Evolutionary conservation across 768 basidiomycete genomes (phyloP).

Genomic region (Coprinopsis sp.): DNA sequence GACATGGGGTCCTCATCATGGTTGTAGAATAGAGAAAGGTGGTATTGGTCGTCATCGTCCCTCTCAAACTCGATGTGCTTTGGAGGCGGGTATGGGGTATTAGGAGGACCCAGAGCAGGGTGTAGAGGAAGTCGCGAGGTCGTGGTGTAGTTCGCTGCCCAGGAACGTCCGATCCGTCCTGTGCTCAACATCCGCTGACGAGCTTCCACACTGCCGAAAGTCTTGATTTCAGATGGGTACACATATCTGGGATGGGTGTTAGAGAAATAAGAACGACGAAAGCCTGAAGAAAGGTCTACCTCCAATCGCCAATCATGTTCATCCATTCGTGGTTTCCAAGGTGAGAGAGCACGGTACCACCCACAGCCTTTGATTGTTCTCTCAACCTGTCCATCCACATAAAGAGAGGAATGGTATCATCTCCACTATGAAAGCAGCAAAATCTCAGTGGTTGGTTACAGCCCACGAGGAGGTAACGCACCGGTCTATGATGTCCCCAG

Average conservation of each 20-base stretch:
- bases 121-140: conserved; percentile 80
- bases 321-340: conserved; percentile 97
- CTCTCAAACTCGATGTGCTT: conserved; percentile 19
- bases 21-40: conserved; percentile 17
- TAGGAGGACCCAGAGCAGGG: conserved; percentile 59
- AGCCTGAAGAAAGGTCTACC: conserved; percentile 6
- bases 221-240: conserved; percentile 72
- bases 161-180: conserved; percentile 75
- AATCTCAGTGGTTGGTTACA: neutral
- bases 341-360: conserved; percentile 71
- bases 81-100: conserved; percentile 56
- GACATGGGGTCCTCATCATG: conserved; percentile 48
- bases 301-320: conserved; percentile 67
- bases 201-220: conserved; percentile 66
- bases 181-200: conserved; percentile 72
- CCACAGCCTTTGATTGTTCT: conserved; percentile 59
- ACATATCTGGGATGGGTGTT: conserved; percentile 66
- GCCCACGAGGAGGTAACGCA: conserved; percentile 24
- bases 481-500: conserved; percentile 95
- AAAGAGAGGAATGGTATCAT: conserved; percentile 86
- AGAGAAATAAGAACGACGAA: neutral
- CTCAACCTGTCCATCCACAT: conserved; percentile 80
- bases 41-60: conserved; percentile 21
- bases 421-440: conserved; percentile 49
- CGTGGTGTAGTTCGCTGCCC: conserved; percentile 83